A percentile compares a stretch with the other conserved stretches of the same genome.
Conservation (phyloP, 176 grass and related monocot genomes). For the Carex littledalei region DNA sequence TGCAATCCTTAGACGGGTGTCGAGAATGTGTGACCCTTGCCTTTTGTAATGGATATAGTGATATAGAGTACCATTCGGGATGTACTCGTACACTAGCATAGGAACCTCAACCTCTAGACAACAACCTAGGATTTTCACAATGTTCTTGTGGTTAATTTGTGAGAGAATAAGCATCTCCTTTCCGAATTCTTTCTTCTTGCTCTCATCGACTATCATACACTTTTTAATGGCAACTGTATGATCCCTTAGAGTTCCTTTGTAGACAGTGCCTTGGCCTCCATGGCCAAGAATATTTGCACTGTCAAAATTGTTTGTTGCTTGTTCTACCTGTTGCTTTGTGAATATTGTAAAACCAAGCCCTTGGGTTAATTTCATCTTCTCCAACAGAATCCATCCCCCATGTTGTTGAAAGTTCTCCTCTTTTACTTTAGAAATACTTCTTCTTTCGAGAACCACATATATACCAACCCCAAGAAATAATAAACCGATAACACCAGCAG, state of each 20-base stretch:
- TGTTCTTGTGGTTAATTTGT: slow-evolving; percentile 17
- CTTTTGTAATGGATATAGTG: neutral
- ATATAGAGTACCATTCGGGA: slow-evolving; percentile 19
- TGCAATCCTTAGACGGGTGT: slow-evolving; percentile 13
- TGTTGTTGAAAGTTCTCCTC: slow-evolving; percentile 32
- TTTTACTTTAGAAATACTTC: slow-evolving; percentile 24
- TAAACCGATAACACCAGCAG: neutral
- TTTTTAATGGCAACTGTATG: slow-evolving; percentile 13
- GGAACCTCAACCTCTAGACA: slow-evolving; percentile 29
- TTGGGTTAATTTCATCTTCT: slow-evolving; percentile 26
- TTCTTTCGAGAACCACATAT: slow-evolving; percentile 20
- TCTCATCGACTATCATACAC: slow-evolving; percentile 20
- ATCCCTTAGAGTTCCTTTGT: slow-evolving; percentile 19
- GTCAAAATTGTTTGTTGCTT: slow-evolving; percentile 27
- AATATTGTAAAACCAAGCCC: slow-evolving; percentile 1
- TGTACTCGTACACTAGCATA: slow-evolving; percentile 29
- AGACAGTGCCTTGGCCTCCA: slow-evolving; percentile 21
- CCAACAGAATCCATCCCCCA: slow-evolving; percentile 22
- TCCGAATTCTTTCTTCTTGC: slow-evolving; percentile 20
- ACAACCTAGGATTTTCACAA: slow-evolving; percentile 33
- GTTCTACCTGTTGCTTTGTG: slow-evolving; percentile 22
- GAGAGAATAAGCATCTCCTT: slow-evolving; percentile 33
- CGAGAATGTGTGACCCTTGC: neutral
- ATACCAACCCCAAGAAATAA: neutral
- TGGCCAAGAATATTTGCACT: neutral